Percentiles rank a stretch among this genome's conserved stretches.
These are phyloP conservation scores for Pythium plurisporium DNA, from an alignment of 352 stramenopile genomes.

Conservation along the genomic window DNA sequence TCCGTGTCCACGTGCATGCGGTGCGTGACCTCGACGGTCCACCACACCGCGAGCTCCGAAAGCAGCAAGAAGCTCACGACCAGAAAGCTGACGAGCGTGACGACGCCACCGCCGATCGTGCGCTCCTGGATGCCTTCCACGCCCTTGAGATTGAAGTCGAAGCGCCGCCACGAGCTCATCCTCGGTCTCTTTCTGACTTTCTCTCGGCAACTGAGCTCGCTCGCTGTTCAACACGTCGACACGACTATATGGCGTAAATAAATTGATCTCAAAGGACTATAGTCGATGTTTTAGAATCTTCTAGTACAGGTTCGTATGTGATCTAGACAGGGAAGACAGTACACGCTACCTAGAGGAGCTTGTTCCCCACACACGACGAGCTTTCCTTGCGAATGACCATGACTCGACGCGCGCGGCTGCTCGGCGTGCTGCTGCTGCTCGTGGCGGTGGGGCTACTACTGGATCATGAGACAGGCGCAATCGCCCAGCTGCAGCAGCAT, in stretches of 20 bases:
- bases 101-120: conserved; percentile 75
- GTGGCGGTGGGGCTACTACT: not conserved
- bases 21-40: conserved; percentile 77
- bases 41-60: conserved; percentile 84
- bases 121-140: conserved; percentile 88
- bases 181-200: not conserved
- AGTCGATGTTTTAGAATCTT: not conserved
- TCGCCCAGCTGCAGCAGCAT: conserved; percentile 7
- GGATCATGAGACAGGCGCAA: not conserved
- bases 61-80: conserved; percentile 71
- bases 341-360: not conserved
- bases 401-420: not conserved
- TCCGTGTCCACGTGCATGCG: conserved; percentile 86
- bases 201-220: not conserved
- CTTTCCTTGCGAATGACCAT: too few species aligned
- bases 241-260: conserved; percentile 19
- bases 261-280: not conserved
- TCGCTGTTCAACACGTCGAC: conserved; percentile 26
- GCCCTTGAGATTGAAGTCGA: conserved; percentile 87
- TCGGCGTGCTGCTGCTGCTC: conserved; percentile 7
- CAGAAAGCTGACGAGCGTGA: conserved; percentile 77
- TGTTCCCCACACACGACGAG: too few species aligned
- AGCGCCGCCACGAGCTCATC: conserved; percentile 71
- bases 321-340: not conserved
- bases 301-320: not conserved